Percentiles rank a stretch among this genome's conserved stretches.
phyloP scores from a whole-genome alignment of 2,329 filamentous ascomycete genomes.

The Taxawa tesnikishii region DNA sequence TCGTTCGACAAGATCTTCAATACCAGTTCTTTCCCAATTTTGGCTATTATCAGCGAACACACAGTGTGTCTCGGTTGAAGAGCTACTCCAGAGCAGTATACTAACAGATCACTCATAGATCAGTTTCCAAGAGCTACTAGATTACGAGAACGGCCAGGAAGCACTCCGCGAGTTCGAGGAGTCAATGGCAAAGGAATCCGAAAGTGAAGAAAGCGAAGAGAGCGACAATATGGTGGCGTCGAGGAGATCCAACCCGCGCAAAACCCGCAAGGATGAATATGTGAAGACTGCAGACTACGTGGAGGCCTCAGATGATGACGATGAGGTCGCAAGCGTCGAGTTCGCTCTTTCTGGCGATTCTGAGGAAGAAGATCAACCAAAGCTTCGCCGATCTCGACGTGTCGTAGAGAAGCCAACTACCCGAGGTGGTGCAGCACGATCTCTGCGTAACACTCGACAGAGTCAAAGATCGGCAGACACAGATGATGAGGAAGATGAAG shows the following conservation, averaged over 20 bases:
- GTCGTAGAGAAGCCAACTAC: not conserved
- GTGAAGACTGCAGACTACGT: slow-evolving; percentile 17
- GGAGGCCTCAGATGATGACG: slow-evolving; percentile 12
- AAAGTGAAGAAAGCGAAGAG: not conserved
- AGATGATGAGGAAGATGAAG: slow-evolving; percentile 7
- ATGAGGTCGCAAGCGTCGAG: slow-evolving; percentile 4
- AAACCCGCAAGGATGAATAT: slow-evolving; percentile 10
- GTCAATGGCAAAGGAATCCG: slow-evolving; percentile 1
- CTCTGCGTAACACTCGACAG: slow-evolving; percentile 8
- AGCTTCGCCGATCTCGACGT: not conserved
- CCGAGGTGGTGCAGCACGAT: slow-evolving; percentile 3
- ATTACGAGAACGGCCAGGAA: not conserved
- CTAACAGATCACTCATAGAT: no score
- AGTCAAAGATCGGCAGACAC: slow-evolving; percentile 9
- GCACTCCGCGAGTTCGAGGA: not conserved
- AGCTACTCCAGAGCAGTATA: no score
- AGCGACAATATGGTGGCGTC: not conserved
- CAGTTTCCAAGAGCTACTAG: not conserved
- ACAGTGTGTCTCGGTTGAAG: no score
- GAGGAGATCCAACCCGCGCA: not conserved
- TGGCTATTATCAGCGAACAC: no score
- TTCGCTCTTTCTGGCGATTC: not conserved
- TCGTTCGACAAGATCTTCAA: no score
- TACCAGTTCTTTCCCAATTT: no score
- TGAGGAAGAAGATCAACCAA: no score